A percentile compares a stretch with the other conserved stretches of the same genome.
Conservation (phyloP, 2,329 filamentous ascomycete species). For the Diatrype stigma region DNA sequence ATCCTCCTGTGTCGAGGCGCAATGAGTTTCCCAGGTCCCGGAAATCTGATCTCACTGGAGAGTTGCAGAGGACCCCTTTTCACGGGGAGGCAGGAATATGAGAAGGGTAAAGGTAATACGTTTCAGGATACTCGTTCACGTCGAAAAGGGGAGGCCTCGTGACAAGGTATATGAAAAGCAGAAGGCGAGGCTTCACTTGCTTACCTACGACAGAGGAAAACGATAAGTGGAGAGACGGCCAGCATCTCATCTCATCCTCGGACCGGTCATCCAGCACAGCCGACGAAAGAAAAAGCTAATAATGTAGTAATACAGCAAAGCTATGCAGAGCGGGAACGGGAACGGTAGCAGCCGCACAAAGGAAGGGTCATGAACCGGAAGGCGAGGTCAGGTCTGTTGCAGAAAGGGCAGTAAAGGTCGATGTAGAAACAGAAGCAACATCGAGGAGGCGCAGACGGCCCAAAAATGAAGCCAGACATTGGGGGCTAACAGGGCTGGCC, state of each 20-base stretch:
- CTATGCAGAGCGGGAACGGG: background rate
- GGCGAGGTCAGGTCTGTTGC: background rate
- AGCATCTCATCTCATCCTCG: constrained; percentile 33
- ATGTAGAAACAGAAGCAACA: background rate
- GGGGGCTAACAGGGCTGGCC: background rate
- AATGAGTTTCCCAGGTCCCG: constrained; percentile 16
- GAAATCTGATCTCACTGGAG: constrained; percentile 9
- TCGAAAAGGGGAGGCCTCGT: constrained; percentile 12
- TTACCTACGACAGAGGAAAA: constrained; percentile 29
- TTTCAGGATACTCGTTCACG: constrained; percentile 16
- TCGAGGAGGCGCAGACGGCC: background rate
- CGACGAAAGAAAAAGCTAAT: constrained; percentile 16
- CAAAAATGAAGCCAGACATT: background rate
- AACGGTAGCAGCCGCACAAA: background rate
- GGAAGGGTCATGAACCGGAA: background rate
- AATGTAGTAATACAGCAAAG: background rate
- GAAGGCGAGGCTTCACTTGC: constrained; percentile 11
- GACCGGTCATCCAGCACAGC: constrained; percentile 23
- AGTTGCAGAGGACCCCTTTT: constrained; percentile 7
- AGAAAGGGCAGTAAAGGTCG: background rate
- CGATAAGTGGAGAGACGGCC: constrained; percentile 24
- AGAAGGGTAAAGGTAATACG: constrained; percentile 11
- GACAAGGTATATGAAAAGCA: constrained; percentile 18
- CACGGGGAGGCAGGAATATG: constrained; percentile 1
- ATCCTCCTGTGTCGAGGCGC: constrained; percentile 5